Base-by-base conservation (phyloP, 176 grass and related monocot genomes). In the Aegilops sharonensis region DNA sequence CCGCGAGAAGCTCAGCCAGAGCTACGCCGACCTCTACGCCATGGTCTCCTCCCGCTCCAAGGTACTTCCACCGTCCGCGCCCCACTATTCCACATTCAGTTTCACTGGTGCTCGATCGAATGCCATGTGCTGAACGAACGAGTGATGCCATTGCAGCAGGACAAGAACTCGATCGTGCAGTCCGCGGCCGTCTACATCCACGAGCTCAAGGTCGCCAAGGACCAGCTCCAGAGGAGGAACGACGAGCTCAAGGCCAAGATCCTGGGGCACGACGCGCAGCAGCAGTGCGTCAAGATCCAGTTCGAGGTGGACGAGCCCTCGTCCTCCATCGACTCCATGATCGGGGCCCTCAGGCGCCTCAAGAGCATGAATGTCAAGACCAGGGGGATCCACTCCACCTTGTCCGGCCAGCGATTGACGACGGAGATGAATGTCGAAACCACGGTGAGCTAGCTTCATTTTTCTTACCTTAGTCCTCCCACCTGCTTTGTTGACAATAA, bases 1-100 rank as follows among this genome's bases (percentile, higher is more conserved):
- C 66, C 93, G 97, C 5, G 94, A 98, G 94, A 98, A 92, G 77
- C 89, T 98, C 72, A 99, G 97, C 87, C 92, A 99, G 87, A 99
- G 89, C 88, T 99, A 99, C 85, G 90, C 92, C 4, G 94, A 99
- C 79, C 87, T 99, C 18, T 75, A 96, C 81, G 78, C 86, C 43
- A 80, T 94, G 42, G 79, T 99, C n/a, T 89, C 92, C 30, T 78
- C 89, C 2, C 84, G 97, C 39, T 94, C 95, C n/a, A 93, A 89
- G 91, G 93, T 95, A 62, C 40, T 57, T 50, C n/a, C 8, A 36
- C 47, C 4, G 57, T 75, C 68, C 8, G 7, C 8, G 18, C 50
- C 65, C 65, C 5, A 0, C 65, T 3, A 0, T 34, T 0, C 4
- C 67, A 8, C 15, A 1, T 9, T 6, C 30, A 15, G 31, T 14